phyloP scores from a whole-genome alignment of 1,284 basidiomycete species.

The Tetrapyrgos nigripes region DNA sequence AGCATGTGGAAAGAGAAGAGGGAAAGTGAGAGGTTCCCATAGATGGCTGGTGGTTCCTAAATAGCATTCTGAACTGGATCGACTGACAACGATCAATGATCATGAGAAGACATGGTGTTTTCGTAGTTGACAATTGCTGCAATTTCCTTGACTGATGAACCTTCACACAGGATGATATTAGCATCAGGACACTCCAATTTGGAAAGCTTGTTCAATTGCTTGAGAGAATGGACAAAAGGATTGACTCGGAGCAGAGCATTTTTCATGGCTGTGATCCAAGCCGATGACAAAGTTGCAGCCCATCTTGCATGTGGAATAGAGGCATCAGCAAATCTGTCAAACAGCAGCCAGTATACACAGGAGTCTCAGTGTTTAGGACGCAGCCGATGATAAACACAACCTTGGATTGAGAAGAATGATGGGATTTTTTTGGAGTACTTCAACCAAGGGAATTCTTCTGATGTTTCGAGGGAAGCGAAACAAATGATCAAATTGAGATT shows the following conservation, averaged over 20 bases:
- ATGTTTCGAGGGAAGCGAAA: slow-evolving; percentile 38
- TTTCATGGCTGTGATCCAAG: slow-evolving; percentile 26
- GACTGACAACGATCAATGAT: too few relatives aligned
- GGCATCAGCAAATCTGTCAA: slow-evolving; percentile 32
- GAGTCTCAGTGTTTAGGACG: slow-evolving; percentile 30
- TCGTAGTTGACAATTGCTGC: too few relatives aligned
- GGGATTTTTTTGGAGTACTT: slow-evolving; percentile 8
- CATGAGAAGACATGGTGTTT: too few relatives aligned
- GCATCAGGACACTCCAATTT: too few relatives aligned
- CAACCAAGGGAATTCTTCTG: slow-evolving; percentile 27
- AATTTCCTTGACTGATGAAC: too few relatives aligned
- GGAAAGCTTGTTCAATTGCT: too few relatives aligned
- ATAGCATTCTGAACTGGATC: too few relatives aligned
- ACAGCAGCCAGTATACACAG: slow-evolving; percentile 38
- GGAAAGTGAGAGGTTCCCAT: slow-evolving; percentile 43
- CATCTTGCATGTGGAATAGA: slow-evolving; percentile 14
- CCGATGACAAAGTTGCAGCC: slow-evolving; percentile 20
- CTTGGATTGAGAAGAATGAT: slow-evolving; percentile 34
- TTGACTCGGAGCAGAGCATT: slow-evolving; percentile 27
- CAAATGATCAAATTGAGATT: slow-evolving; percentile 38
- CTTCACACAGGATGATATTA: too few relatives aligned
- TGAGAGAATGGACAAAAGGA: slow-evolving; percentile 28
- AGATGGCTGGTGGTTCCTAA: slow-evolving; percentile 8
- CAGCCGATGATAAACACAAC: slow-evolving; percentile 39
- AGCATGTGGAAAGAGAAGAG: slow-evolving; percentile 40